These are phyloP conservation scores for Nakaseomyces bracarensis DNA, from an alignment of 1,139 yeast genomes.

Conservation along the genomic window DNA sequence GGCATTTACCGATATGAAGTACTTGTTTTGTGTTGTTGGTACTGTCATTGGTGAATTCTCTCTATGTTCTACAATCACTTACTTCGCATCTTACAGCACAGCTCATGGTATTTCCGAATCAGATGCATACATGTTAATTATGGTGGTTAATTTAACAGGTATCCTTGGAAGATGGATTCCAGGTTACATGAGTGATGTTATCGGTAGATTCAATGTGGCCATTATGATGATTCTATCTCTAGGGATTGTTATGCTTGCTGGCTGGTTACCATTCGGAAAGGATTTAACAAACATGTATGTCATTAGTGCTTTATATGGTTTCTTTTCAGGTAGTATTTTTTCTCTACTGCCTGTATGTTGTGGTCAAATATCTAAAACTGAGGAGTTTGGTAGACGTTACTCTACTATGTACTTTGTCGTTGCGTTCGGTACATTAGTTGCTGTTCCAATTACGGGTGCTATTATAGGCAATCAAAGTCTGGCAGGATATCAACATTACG, in stretches of 20 bases:
- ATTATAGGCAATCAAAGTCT: slow-evolving; percentile 32
- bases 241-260: slow-evolving; percentile 36
- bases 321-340: slow-evolving; percentile 43
- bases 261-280: slow-evolving; percentile 42
- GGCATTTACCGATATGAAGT: slow-evolving; percentile 37
- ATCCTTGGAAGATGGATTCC: slow-evolving; percentile 44
- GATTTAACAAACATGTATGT: slow-evolving; percentile 37
- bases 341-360: slow-evolving; percentile 44
- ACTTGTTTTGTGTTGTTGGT: slow-evolving; percentile 36
- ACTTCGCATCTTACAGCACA: slow-evolving; percentile 44
- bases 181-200: slow-evolving; percentile 41
- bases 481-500: slow-evolving; percentile 19
- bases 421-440: slow-evolving; percentile 48
- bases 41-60: slow-evolving; percentile 39
- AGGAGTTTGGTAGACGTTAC: slow-evolving; percentile 58
- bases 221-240: slow-evolving; percentile 35
- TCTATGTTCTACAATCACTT: slow-evolving; percentile 38
- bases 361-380: slow-evolving; percentile 56
- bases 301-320: slow-evolving; percentile 46
- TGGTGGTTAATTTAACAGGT: slow-evolving; percentile 43
- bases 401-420: slow-evolving; percentile 62
- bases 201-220: slow-evolving; percentile 49
- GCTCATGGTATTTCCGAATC: slow-evolving; percentile 38
- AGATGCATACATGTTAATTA: slow-evolving; percentile 40
- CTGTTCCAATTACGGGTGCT: slow-evolving; percentile 49